Evolutionary conservation across 768 basidiomycete species (phyloP).

Genomic region (Tricholoma terreum): DNA sequence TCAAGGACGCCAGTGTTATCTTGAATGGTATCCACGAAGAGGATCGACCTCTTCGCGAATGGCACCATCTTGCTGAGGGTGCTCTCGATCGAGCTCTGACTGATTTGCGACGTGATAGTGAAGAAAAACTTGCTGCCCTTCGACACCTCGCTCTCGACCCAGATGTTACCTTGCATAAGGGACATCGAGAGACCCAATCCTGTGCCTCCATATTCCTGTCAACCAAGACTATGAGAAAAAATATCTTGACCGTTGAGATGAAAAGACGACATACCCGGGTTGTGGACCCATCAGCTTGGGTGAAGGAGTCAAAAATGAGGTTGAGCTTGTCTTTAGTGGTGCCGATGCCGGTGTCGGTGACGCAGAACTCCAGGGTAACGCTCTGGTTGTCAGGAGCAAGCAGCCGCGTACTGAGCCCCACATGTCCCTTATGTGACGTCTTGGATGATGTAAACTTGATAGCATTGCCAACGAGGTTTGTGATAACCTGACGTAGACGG

Average conservation of each 20-base stretch:
- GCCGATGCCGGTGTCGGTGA: constrained; percentile 96
- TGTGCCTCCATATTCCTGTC: constrained; percentile 93
- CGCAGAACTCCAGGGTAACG: constrained; percentile 94
- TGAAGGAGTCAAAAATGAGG: constrained; percentile 98
- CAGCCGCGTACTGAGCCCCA: constrained; percentile 83
- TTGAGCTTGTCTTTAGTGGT: constrained; percentile 98
- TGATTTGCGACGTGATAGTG: too few species aligned
- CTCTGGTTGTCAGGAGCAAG: constrained; percentile 76
- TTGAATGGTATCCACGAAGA: constrained; percentile 84
- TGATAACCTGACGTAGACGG: constrained; percentile 91
- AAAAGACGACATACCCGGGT: too few species aligned
- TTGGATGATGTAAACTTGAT: constrained; percentile 95
- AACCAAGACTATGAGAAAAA: constrained; percentile 3
- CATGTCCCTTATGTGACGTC: constrained; percentile 77
- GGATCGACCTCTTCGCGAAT: constrained; percentile 82
- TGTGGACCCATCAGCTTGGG: constrained; percentile 97
- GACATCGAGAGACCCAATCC: constrained; percentile 96
- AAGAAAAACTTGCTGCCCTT: constrained; percentile 97
- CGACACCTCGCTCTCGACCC: constrained; percentile 84
- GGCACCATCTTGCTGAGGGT: constrained; percentile 79
- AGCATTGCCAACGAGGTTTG: constrained; percentile 92
- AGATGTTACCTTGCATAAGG: constrained; percentile 97
- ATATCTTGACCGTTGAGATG: too few species aligned
- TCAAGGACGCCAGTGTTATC: constrained; percentile 76
- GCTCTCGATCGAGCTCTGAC: constrained; percentile 67